phyloP scores from a whole-genome alignment of 2,329 filamentous ascomycete genomes.

The Stachybotrys chlorohalonatus region DNA sequence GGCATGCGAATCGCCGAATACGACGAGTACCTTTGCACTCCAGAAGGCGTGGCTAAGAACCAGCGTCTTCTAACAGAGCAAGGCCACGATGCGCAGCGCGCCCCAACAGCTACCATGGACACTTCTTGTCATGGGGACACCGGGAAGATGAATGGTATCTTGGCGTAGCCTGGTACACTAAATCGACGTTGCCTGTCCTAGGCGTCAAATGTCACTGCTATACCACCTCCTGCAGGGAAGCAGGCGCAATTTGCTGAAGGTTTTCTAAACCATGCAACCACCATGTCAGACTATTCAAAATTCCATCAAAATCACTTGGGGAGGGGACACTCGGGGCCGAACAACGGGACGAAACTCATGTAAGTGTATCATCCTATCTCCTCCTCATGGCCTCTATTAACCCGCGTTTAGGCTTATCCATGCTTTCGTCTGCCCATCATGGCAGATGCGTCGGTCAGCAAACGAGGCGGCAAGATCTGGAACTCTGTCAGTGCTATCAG shows the following conservation, averaged over 20 bases:
- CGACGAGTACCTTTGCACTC: conserved; percentile 29
- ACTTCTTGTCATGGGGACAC: neutral
- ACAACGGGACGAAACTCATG: too few species aligned
- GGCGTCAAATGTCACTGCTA: too few species aligned
- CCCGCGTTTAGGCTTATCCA: neutral
- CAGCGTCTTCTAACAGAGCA: neutral
- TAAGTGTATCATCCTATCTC: too few species aligned
- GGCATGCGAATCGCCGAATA: conserved; percentile 43
- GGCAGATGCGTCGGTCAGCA: neutral
- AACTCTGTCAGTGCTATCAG: neutral
- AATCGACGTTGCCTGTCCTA: too few species aligned
- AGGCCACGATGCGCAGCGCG: conserved; percentile 12
- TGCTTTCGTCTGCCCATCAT: neutral
- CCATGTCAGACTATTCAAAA: too few species aligned
- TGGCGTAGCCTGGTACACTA: too few species aligned
- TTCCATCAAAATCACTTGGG: too few species aligned
- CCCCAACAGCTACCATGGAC: neutral
- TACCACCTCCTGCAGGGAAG: too few species aligned
- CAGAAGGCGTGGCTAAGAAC: conserved; percentile 11
- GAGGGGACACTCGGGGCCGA: too few species aligned
- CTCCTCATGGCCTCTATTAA: neutral
- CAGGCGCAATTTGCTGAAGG: too few species aligned
- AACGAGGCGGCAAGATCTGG: neutral
- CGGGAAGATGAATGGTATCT: neutral
- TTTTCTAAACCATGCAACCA: too few species aligned